A percentile compares a stretch with the other conserved stretches of the same genome.
These are phyloP conservation scores for Starmerella etchellsii DNA, from an alignment of 805 yeast species.

Conservation along the genomic window DNA sequence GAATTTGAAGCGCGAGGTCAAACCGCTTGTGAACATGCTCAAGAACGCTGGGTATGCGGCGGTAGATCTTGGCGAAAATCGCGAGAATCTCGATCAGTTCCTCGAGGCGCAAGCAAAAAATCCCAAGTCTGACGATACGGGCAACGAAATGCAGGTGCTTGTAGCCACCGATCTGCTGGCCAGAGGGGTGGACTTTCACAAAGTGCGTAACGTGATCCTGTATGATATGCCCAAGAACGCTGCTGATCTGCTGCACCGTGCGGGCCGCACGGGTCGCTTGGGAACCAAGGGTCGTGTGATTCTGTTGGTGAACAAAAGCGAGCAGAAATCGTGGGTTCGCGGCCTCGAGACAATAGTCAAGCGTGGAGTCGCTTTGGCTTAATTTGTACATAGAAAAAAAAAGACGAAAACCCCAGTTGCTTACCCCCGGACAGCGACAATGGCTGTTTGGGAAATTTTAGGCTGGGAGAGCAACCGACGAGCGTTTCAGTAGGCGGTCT, in stretches of 20 bases:
- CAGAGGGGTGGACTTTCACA: slow-evolving; percentile 76
- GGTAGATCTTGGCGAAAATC: slow-evolving; percentile 41
- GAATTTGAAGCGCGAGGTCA: slow-evolving; percentile 55
- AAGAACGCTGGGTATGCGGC: slow-evolving; percentile 45
- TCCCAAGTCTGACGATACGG: slow-evolving; percentile 29
- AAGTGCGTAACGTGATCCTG: slow-evolving; percentile 66
- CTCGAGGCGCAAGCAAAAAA: slow-evolving; percentile 33
- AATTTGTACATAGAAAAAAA: neutral
- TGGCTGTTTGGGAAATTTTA: slow-evolving; percentile 12
- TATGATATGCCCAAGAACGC: slow-evolving; percentile 79
- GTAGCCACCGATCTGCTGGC: slow-evolving; percentile 83
- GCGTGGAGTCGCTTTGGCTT: slow-evolving; percentile 27
- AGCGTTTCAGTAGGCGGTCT: slow-evolving; percentile 12
- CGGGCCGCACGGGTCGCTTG: slow-evolving; percentile 92
- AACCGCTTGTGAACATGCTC: slow-evolving; percentile 44
- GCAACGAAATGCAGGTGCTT: slow-evolving; percentile 34
- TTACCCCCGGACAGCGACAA: slow-evolving; percentile 11
- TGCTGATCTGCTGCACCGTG: slow-evolving; percentile 77
- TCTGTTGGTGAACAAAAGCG: slow-evolving; percentile 54
- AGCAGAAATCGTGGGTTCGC: slow-evolving; percentile 65
- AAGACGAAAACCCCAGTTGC: slow-evolving; percentile 4
- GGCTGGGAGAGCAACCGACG: slow-evolving; percentile 12
- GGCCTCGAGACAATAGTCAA: slow-evolving; percentile 63
- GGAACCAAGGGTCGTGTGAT: slow-evolving; percentile 80
- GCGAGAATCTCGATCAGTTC: slow-evolving; percentile 45